Percentiles rank a stretch among this genome's conserved stretches.
These are phyloP conservation scores for Tuber melanosporum DNA, from an alignment of 495 filamentous ascomycete species.

Conservation along the genomic window DNA sequence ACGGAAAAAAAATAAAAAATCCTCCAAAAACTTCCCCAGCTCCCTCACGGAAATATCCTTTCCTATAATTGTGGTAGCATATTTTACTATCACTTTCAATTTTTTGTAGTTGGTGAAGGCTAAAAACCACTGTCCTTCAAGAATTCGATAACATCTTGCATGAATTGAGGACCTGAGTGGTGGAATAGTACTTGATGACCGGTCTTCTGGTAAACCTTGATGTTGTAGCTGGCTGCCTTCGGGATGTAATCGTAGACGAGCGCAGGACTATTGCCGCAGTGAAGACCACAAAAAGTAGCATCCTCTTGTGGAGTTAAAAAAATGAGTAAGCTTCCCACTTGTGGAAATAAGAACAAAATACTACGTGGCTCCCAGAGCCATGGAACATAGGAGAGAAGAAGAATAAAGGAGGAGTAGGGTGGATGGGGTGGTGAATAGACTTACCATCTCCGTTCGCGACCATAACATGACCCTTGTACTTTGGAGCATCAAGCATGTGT, in stretches of 20 bases:
- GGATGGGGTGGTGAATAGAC: background rate
- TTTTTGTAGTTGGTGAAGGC: background rate
- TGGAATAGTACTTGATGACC: conserved; percentile 31
- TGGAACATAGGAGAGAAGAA: background rate
- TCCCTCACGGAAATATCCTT: background rate
- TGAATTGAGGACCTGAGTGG: conserved; percentile 16
- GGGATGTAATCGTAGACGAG: conserved; percentile 23
- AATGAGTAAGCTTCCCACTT: background rate
- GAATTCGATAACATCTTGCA: conserved; percentile 14
- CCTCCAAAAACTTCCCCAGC: background rate
- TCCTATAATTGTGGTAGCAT: background rate
- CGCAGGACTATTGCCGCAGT: conserved; percentile 20
- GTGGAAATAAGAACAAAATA: background rate
- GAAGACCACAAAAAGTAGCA: conserved; percentile 21
- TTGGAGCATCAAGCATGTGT: conserved; percentile 23
- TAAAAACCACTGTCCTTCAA: conserved; percentile 14
- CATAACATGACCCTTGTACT: conserved; percentile 29
- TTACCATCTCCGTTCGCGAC: conserved; percentile 32
- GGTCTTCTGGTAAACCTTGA: conserved; percentile 27
- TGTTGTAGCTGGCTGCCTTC: conserved; percentile 22
- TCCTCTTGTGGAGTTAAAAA: conserved; percentile 6
- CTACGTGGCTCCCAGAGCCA: background rate
- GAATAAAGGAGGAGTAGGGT: background rate
- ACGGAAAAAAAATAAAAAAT: background rate
- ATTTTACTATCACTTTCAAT: background rate